Percentiles rank a stretch among this genome's conserved stretches.
These are phyloP conservation scores for Erodium maritimum DNA, from an alignment of 345 rosid species.

Conservation along the genomic window DNA sequence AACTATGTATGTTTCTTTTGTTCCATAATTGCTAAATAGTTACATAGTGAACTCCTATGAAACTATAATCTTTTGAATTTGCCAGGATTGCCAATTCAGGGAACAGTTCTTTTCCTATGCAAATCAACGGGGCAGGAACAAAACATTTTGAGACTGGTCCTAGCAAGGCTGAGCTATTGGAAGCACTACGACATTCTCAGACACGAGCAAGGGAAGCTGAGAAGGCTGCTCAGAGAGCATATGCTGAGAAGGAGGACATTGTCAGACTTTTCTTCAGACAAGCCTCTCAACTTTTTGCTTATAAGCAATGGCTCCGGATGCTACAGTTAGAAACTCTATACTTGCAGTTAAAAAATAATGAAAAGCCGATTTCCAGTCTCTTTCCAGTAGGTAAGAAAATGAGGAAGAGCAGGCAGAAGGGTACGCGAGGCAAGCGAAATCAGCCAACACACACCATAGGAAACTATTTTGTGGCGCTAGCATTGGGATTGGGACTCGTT, in stretches of 20 bases:
- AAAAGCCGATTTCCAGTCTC: constrained; percentile 32
- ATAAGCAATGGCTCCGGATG: constrained; percentile 81
- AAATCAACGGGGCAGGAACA: not conserved
- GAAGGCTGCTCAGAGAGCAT: constrained; percentile 64
- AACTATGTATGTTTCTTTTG: not conserved
- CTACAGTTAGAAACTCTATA: constrained; percentile 70
- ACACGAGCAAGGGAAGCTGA: constrained; percentile 98
- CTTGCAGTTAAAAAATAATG: constrained; percentile 45
- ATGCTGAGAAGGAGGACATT: constrained; percentile 72
- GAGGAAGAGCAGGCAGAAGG: not conserved
- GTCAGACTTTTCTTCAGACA: constrained; percentile 75
- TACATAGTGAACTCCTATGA: not conserved
- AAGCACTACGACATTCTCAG: constrained; percentile 87
- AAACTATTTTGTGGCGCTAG: constrained; percentile 41
- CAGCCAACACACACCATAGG: constrained; percentile 25
- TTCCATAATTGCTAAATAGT: not conserved
- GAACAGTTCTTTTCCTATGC: not conserved
- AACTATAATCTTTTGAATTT: not conserved
- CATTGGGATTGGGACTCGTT: constrained; percentile 72
- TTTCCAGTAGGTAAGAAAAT: constrained; percentile 24
- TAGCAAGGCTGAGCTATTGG: constrained; percentile 62
- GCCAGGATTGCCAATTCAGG: not conserved
- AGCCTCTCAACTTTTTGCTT: constrained; percentile 88
- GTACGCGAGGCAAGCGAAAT: constrained; percentile 16
- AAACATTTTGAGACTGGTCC: constrained; percentile 31